Base-by-base conservation (phyloP, 768 basidiomycete species). In the Tylopilus balloui region DNA sequence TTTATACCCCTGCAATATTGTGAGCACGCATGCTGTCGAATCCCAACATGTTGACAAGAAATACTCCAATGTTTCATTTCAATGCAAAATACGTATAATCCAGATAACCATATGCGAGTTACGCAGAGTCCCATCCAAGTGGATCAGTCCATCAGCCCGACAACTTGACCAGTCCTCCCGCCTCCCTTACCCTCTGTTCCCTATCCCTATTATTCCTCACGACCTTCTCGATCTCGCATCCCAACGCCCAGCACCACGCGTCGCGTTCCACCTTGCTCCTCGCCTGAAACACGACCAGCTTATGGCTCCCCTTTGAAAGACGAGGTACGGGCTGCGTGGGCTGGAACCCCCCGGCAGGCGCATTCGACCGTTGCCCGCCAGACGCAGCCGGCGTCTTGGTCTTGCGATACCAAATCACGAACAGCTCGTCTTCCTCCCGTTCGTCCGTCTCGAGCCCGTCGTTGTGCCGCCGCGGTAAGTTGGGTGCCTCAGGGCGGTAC, bases 241-340 rank as follows among this genome's bases (percentile, higher is more conserved):
- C 92, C 57, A 98, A 69, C 1, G 90, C 91, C 87, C 89, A 96
- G 58, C 92, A 92, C 94, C 94, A 97, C 24, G 85, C 77, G 66
- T 98, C 93, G 24, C 94, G 74, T 67, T 98, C 95, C 31, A 97
- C 72, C 69, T 84, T 83, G 61, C 82, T 92, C 62, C 92, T 75
- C 44, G 86, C 83, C 53, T 82, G 78, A 57, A 87, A 85, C 2
- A 92, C 76, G 14, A 78, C 58, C 47, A 83, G 57, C 63, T 84
- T 83, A 51, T 79, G 71, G 58, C 81, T 83, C 51, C 72, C 74
- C 42, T 36, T 62, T 38, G 75, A 81, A 46, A 84, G 68, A 21
- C 70, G 62, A 27, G 78, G 89, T 28, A 82, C 56, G 24, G 68
- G 59, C 15, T 44, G 48, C 25, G 50, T 24, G 11, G 56, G 50